Evolutionary conservation across 805 yeast genomes (phyloP), one percentile per base, ranked within the genome.

Genomic region (Komagataella mondaviorum): DNA sequence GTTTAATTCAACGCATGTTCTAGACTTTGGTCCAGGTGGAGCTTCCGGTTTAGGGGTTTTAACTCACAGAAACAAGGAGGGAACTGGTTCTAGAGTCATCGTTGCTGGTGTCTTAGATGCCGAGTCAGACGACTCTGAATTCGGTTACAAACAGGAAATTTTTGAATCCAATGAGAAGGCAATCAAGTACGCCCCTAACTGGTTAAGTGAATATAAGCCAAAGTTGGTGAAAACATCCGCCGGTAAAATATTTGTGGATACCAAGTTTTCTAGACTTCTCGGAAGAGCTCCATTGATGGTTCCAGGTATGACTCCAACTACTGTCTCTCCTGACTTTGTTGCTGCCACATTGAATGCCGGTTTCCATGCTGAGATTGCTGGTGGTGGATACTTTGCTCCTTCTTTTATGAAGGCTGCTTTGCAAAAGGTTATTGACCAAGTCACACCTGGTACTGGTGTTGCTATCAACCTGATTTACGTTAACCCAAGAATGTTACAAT

Each of bases 21-120:
- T 93, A 55, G 99, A 93, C 71, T 93, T 93, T 61, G 99, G 99
- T 66, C 99, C 99, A 55, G 99, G 99, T 70, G 98, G 98, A 60
- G 82, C 88, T 44, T 87, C 97, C 47, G 99, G 99, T 61, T 76
- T 93, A 58, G 99, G 99, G 71, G 86, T 86, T 55, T 77, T 93
- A 60, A 93, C 99, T 53, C 96, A 89, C 71, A 85, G 96, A 71
- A 93, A 91, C 76, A 93, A 91, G 70, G 99, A 93, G 62, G 99
- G 99, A 69, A 88, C 97, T 50, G 99, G 99, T 70, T 85, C 86
- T 49, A 85, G 99, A 70, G 75, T 91, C 57, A 88, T 93, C 60
- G 78, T 95, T 59, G 98, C 95, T 50, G 98, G 98, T 67, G 83
- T 93, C 55, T 72, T 93, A 54, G 96, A 87, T 58, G 72, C 71